Base-by-base conservation (phyloP, 2,329 filamentous ascomycete species). In the Neopestalotiopsis sp. region DNA sequence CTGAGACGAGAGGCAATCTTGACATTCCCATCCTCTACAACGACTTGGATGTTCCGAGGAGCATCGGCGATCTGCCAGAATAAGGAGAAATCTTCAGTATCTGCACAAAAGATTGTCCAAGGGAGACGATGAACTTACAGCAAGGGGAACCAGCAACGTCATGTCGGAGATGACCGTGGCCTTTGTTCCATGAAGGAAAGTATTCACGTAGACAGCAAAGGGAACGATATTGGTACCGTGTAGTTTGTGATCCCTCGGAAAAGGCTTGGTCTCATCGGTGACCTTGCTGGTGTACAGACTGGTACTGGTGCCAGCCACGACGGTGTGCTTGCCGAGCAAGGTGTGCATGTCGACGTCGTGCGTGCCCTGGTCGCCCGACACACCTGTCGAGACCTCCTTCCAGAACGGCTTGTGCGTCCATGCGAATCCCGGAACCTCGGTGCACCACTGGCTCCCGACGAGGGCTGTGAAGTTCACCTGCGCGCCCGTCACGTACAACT, bases 221-320 rank as follows among this genome's bases (percentile, higher is more conserved):
- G 82, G 82, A 5, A 84, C 75, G 49, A 84, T 84, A 69, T 84
- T 81, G 1, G 81, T 81, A 5, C 80, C 81, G 58, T 80, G 76
- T 1, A 84, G 73, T 7, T 78, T 81, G 71, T 84, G 81, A 20
- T 68, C 77, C 2, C 80, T 75, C 3, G 82, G 82, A 71, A 83
- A 84, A 0, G 82, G 82, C 67, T 82, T 83, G 0, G 70, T 77
- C 14, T 76, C 74, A 5, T 80, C 73, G 65, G 82, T 77, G 2
- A 84, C 70, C 4, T 69, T 75, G 0, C 79, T 83, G 0, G 75
- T 76, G 74, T 77, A 83, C 0, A 81, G 70, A 1, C 74, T 71
- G 1, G 66, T 77, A 9, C 75, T 73, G 5, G 71, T 76, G 34
- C 76, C 76, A 7, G 74, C 76, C 5, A 81, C 69, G 13, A 67